Base-by-base conservation (phyloP, 176 grass and related monocot species). In the Tuctoria greenei region DNA sequence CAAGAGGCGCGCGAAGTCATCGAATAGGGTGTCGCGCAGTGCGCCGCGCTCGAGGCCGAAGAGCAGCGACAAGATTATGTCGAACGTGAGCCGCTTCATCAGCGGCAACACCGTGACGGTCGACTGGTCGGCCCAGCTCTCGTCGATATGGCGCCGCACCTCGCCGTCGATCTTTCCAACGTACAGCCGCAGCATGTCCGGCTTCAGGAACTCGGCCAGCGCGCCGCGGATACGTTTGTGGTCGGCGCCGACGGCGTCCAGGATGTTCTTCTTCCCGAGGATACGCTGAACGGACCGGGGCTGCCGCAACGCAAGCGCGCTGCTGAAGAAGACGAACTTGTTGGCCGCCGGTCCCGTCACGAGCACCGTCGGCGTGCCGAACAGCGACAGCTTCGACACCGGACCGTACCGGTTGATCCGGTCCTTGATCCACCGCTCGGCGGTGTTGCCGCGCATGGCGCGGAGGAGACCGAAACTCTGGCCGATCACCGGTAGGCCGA, bases 371-470 rank as follows among this genome's bases (percentile, higher is more conserved):
- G 73, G 81, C 26, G 24, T n/a, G 62, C 78, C 78, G 44, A 91
- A 91, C 31, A 91, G 78, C 7, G 85, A 91, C 18, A 91, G 81
- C 82, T 91, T 91, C 4, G 73, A 91, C n/a, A 91, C 86, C 5
- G 82, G 57, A 8, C 89, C 89, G 41, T 91, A 82, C 74, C 66
- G 72, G 31, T 41, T 26, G 38, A 79, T 64, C 8, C 69, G 25
- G 25, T 28, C 44, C 10, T 31, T 47, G 4, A 90, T 23, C 88
- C 88, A 90, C 21, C 61, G 75, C 69, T 86, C 84, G 23, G 52
- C 88, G 40, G 69, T 66, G 58, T 86, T 83, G 79, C 13, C 7
- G 17, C 71, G 75, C 88, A 90, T 90, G 24, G 88, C 83, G 46
- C 79, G 79, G 73, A 90, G 88, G 5, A 90, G 79, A 24, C 46